These are phyloP conservation scores for Megacollybia platyphylla DNA, from an alignment of 1,284 basidiomycete genomes.

Conservation along the genomic window DNA sequence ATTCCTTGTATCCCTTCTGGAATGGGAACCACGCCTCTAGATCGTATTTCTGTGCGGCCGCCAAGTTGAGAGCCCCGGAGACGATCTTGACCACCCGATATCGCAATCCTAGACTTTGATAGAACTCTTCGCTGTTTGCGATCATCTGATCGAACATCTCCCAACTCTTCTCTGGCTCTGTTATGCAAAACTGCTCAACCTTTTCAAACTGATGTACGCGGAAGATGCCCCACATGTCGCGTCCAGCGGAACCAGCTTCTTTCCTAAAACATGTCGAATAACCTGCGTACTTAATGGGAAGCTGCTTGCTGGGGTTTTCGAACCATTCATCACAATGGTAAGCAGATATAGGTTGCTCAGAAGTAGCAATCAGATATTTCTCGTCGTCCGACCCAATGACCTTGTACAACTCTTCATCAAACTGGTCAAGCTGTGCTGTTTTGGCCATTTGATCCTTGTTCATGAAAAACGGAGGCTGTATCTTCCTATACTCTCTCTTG, in stretches of 20 bases:
- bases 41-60: constrained; percentile 95
- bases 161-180: constrained; percentile 90
- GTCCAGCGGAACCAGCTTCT: constrained; percentile 93
- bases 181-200: constrained; percentile 94
- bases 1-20: constrained; percentile 93
- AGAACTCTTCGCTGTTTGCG: constrained; percentile 84
- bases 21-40: constrained; percentile 99
- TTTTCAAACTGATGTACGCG: constrained; percentile 99
- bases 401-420: constrained; percentile 99
- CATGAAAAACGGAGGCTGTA: constrained; percentile 98
- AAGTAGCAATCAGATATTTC: constrained; percentile 98
- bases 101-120: constrained; percentile 84
- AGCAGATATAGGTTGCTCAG: constrained; percentile 96
- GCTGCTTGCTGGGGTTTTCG: constrained; percentile 81
- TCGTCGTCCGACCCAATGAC: constrained; percentile 88
- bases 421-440: constrained; percentile 95
- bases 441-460: constrained; percentile 96
- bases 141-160: constrained; percentile 91
- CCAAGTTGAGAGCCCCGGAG: constrained; percentile 91
- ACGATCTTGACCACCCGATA: constrained; percentile 96
- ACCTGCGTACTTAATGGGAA: constrained; percentile 80
- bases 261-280: constrained; percentile 98
- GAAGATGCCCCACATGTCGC: constrained; percentile 99
- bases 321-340: constrained; percentile 97
- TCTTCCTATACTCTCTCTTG: constrained; percentile 78